Percentiles rank a stretch among this genome's conserved stretches.
Conservation (phyloP, 2,329 filamentous ascomycete genomes). For the Hypoxylon sp. region DNA sequence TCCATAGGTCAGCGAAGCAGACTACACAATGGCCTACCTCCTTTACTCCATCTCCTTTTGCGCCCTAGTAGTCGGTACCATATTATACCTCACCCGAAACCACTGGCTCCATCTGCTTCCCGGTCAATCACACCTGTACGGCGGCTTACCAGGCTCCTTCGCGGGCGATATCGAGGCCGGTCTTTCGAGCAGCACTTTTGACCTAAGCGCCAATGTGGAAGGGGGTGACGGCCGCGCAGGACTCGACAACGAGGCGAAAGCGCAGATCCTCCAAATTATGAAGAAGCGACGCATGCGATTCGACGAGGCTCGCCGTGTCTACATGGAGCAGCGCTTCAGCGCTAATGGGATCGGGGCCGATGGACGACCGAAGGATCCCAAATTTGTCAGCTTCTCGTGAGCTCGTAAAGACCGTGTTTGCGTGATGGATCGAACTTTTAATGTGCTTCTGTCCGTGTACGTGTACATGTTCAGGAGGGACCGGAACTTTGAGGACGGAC, state of each 20-base stretch:
- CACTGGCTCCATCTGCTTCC: constrained; percentile 81
- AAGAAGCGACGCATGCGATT: constrained; percentile 84
- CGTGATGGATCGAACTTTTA: neutral
- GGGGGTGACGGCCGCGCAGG: constrained; percentile 83
- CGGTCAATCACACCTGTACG: constrained; percentile 74
- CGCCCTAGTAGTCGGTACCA: constrained; percentile 77
- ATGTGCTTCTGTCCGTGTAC: constrained; percentile 9
- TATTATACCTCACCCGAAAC: constrained; percentile 82
- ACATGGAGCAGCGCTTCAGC: constrained; percentile 86
- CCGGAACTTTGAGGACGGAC: constrained; percentile 5
- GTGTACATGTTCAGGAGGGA: constrained; percentile 11
- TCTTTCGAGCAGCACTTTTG: constrained; percentile 84
- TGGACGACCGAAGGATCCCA: constrained; percentile 88
- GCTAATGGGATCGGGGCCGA: constrained; percentile 91
- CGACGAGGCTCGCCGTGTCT: constrained; percentile 89
- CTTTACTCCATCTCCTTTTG: constrained; percentile 82
- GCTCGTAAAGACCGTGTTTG: neutral
- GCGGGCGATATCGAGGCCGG: constrained; percentile 88
- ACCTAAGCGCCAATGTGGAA: constrained; percentile 83
- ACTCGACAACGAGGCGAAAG: constrained; percentile 83
- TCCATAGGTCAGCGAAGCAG: constrained; percentile 4
- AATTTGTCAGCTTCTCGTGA: constrained; percentile 92
- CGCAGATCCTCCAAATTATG: constrained; percentile 90
- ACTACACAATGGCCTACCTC: constrained; percentile 76
- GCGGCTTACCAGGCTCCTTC: constrained; percentile 81